Base-by-base conservation (phyloP, 129 eudicot genomes). In the Tanacetum coccineum region DNA sequence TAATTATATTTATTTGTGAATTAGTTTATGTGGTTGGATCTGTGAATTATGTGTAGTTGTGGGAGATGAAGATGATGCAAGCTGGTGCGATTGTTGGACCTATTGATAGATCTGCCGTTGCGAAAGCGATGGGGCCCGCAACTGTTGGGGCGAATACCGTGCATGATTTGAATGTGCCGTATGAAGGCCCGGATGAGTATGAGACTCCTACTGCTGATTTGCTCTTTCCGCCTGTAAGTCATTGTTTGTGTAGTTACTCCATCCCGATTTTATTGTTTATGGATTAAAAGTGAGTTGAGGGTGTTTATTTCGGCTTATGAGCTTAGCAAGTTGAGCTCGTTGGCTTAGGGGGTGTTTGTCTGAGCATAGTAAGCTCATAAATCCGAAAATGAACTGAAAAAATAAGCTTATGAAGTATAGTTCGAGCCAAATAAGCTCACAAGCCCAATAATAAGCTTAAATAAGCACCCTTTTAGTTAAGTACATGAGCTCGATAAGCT, bases 151-250 rank as follows among this genome's bases (percentile, higher is more conserved):
- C 84, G 9, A 78, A 87, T 4, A 83, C 98, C 40, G 87, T 92
- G 62, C 96, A 88, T 64, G 96, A 93, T 79, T 89, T 93, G 10
- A 93, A 93, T 77, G 95, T 92, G 15, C 92, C 98, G 0, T 93
- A 88, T 65, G 98, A 93, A 80, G 96, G 95, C 32, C 78, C 89
- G 5, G 96, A 93, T 39, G 98, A 88, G 92, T 93, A 78, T 51
- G 98, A 93, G 69, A 92, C 92, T 49, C 98, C 98, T 42, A 86
- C 98, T 10, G 95, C 96, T 51, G 98, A 92, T 70, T 75, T 92
- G 48, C 92, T 92, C 44, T 92, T 92, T 53, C 95, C 96, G 51
- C 96, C 98, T 0, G 98, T 93, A 28, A 82, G 85, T 78, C 56
- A 21, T 58, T 15, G 52, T n/a, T 20, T 45, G 48, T 54, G n/a